Percentiles rank a stretch among this genome's conserved stretches.
Conservation (phyloP, 352 stramenopile genomes). For the Pythium volutum region DNA sequence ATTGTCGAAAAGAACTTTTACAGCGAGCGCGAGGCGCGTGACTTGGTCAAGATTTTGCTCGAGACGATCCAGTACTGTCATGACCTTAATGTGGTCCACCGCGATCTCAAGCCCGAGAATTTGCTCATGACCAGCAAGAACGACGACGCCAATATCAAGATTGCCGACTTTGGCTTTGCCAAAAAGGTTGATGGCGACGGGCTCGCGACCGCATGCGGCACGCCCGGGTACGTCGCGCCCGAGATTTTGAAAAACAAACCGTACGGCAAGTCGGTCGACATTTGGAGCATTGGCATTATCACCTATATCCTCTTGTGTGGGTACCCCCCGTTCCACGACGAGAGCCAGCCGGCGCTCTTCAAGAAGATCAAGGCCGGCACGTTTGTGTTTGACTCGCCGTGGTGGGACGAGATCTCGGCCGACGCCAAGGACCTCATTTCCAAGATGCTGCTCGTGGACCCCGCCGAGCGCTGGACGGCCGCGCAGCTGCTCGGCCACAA, state of each 20-base stretch:
- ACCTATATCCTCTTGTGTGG: constrained; percentile 85
- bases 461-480: constrained; percentile 71
- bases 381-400: constrained; percentile 78
- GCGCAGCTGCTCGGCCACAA: constrained; percentile 70
- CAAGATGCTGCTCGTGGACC: constrained; percentile 87
- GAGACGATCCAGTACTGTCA: constrained; percentile 86
- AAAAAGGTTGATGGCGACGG: constrained; percentile 65
- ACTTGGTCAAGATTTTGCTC: constrained; percentile 77
- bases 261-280: constrained; percentile 84
- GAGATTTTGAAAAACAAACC: constrained; percentile 73
- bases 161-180: constrained; percentile 83
- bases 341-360: constrained; percentile 88
- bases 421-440: constrained; percentile 89
- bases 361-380: constrained; percentile 64
- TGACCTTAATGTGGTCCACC: constrained; percentile 79
- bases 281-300: constrained; percentile 90
- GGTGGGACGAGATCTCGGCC: constrained; percentile 72
- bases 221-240: constrained; percentile 71
- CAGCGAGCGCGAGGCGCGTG: constrained; percentile 69
- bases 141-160: constrained; percentile 80
- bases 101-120: constrained; percentile 87
- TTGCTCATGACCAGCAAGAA: constrained; percentile 68
- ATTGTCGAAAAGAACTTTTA: constrained; percentile 90
- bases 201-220: constrained; percentile 68
- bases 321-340: constrained; percentile 87